Base-by-base conservation (phyloP, 164 flowering plant genomes). In the Umbellularia californica region DNA sequence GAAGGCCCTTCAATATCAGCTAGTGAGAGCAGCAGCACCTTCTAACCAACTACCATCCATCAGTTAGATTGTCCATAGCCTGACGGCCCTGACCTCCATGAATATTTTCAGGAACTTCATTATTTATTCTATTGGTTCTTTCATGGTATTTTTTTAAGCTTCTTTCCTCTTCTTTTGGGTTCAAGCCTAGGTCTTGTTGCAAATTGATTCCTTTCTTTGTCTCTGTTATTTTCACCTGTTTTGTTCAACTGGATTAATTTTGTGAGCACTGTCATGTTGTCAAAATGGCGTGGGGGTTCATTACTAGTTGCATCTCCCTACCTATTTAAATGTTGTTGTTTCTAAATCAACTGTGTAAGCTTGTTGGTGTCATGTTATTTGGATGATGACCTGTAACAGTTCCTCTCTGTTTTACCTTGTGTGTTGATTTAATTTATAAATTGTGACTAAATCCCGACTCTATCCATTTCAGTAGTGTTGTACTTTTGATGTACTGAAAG, bases 1-100 rank as follows among this genome's bases (percentile, higher is more conserved):
- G 97, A 93, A 84, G 94, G 89, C 72, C 84, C 92, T 41, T 86
- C 96, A 2, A 79, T 91, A 33, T 91, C 97, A 15, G 97, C 92
- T 70, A 87, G 90, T 76, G 95, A 91, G 84, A 91, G 95, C 83
- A 89, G 91, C 86, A 89, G 79, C 75, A 85, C 90, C 65, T 85
- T 88, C 72, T 90, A 75, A 87, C 79, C 50, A 62, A 25, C 55
- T 27, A 50, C 66, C 47, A 67, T 13, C 19, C 23, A 0, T 67
- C 60, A 20, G 50, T 67, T 81, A 77, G 73, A 73, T 74, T 87
- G 89, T 90, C 79, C 83, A 88, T 91, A 90, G 84, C 82, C 86
- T 87, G 83, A 85, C 88, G 72, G 78, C 73, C 69, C 86, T 87
- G 83, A 85, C 88, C 74, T 79, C 73, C 69, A 68, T 68, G 62